Percentiles rank a stretch among this genome's conserved stretches.
These are phyloP conservation scores for Paramyrothecium roridum DNA, from an alignment of 2,329 filamentous ascomycete genomes.

Conservation along the genomic window DNA sequence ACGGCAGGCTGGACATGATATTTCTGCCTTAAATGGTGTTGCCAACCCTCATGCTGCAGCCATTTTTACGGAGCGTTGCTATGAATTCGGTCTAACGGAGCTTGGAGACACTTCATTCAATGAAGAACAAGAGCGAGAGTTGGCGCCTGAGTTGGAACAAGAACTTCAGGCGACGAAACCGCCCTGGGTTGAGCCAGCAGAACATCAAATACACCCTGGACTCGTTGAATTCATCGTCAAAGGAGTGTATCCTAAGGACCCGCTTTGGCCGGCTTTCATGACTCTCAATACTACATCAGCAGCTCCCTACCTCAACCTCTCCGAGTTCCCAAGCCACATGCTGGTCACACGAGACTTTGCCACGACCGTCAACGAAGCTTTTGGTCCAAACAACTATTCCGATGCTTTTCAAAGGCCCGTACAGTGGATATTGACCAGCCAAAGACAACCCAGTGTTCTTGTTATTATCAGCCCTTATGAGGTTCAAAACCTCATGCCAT, in stretches of 20 bases:
- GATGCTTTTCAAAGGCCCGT: conserved; percentile 18
- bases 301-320: conserved; percentile 7
- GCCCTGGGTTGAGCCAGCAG: conserved; percentile 20
- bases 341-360: conserved; percentile 16
- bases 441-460: neutral
- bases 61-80: neutral
- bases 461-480: conserved; percentile 62
- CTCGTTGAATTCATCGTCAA: conserved; percentile 21
- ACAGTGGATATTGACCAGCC: conserved; percentile 15
- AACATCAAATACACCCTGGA: conserved; percentile 39
- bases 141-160: conserved; percentile 60
- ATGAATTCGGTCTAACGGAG: conserved; percentile 7
- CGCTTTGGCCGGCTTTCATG: conserved; percentile 12
- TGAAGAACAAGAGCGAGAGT: conserved; percentile 68
- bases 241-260: conserved; percentile 1
- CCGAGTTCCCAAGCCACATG: conserved; percentile 8
- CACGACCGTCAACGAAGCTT: conserved; percentile 3
- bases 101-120: conserved; percentile 30
- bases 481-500: conserved; percentile 45
- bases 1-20: neutral
- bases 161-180: conserved; percentile 55
- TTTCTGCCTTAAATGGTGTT: neutral
- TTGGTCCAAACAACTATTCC: neutral
- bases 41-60: neutral
- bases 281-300: conserved; percentile 11